Evolutionary conservation across 768 basidiomycete species (phyloP).

Genomic region (Leccinum rimulosum): DNA sequence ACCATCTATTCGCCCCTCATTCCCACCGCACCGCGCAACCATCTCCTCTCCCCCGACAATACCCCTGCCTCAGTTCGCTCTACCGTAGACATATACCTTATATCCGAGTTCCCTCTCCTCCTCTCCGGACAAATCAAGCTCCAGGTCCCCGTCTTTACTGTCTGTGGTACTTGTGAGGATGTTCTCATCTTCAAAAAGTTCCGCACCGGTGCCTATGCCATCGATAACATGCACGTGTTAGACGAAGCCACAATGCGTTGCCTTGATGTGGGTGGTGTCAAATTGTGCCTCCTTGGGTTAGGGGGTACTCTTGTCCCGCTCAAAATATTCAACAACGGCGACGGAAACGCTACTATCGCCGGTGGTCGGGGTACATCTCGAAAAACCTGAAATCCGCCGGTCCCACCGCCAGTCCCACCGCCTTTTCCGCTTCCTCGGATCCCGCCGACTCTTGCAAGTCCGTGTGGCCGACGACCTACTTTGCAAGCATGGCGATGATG

Average conservation of each 20-base stretch:
- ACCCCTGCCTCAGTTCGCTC: slow-evolving; percentile 66
- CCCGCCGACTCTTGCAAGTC: slow-evolving; percentile 59
- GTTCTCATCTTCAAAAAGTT: slow-evolving; percentile 92
- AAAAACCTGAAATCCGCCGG: slow-evolving; percentile 53
- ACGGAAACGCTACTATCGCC: slow-evolving; percentile 94
- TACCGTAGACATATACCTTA: slow-evolving; percentile 70
- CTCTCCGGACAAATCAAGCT: slow-evolving; percentile 89
- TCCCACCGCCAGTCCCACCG: slow-evolving; percentile 44
- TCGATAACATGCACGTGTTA: slow-evolving; percentile 88
- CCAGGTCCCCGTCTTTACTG: slow-evolving; percentile 90
- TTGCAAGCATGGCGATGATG: slow-evolving; percentile 26
- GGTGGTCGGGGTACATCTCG: slow-evolving; percentile 86
- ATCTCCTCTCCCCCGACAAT: slow-evolving; percentile 71
- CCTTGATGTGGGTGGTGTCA: slow-evolving; percentile 89
- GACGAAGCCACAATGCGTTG: slow-evolving; percentile 93
- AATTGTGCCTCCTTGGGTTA: slow-evolving; percentile 90
- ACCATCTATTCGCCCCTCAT: slow-evolving; percentile 96
- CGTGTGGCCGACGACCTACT: slow-evolving; percentile 43
- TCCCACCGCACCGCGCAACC: slow-evolving; percentile 73
- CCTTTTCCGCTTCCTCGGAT: slow-evolving; percentile 64
- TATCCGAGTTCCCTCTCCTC: slow-evolving; percentile 93
- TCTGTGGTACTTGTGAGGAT: slow-evolving; percentile 98
- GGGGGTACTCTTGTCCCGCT: slow-evolving; percentile 94
- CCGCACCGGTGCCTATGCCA: slow-evolving; percentile 73
- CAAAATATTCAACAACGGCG: slow-evolving; percentile 93